Percentiles rank a stretch among this genome's conserved stretches.
Conservation (phyloP, 257 asterid species). For the Fraxinus quadrangulata region DNA sequence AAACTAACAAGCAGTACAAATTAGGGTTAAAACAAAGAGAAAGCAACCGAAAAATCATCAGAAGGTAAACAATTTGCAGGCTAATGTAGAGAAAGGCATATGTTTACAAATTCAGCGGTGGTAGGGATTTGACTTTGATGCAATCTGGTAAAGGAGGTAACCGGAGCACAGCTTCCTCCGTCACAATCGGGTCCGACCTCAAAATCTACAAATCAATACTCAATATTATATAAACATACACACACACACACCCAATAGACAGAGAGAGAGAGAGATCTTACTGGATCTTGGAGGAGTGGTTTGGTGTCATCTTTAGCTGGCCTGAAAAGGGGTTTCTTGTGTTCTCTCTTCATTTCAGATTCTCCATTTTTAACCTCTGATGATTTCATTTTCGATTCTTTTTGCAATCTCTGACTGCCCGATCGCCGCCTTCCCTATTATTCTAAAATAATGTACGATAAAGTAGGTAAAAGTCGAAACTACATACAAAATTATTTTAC, state of each 20-base stretch:
- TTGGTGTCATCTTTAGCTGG: slow-evolving; percentile 79
- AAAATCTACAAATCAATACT: slow-evolving; percentile 43
- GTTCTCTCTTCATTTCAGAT: slow-evolving; percentile 28
- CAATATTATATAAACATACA: too few relatives aligned
- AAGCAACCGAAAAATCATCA: not conserved
- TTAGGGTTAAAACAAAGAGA: not conserved
- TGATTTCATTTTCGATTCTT: slow-evolving; percentile 30
- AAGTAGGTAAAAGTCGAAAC: too few relatives aligned
- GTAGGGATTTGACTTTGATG: slow-evolving; percentile 24
- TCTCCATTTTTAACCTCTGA: slow-evolving; percentile 29
- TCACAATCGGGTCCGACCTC: slow-evolving; percentile 88
- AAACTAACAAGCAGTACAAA: too few relatives aligned
- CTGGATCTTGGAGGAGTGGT: slow-evolving; percentile 79
- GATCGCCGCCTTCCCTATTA: not conserved
- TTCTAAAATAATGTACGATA: not conserved
- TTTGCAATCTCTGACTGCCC: not conserved
- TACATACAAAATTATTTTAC: too few relatives aligned
- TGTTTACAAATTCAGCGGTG: slow-evolving; percentile 6
- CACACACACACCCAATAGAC: not conserved
- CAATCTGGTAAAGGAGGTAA: slow-evolving; percentile 71
- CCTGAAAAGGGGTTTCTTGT: slow-evolving; percentile 58
- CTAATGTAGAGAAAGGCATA: not conserved
- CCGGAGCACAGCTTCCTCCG: slow-evolving; percentile 84
- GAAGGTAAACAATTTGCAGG: not conserved
- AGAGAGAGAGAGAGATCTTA: slow-evolving; percentile 22